Evolutionary conservation across 1,284 basidiomycete species (phyloP), one percentile per base, ranked within the genome.

Genomic region (Fomes fomentarius): DNA sequence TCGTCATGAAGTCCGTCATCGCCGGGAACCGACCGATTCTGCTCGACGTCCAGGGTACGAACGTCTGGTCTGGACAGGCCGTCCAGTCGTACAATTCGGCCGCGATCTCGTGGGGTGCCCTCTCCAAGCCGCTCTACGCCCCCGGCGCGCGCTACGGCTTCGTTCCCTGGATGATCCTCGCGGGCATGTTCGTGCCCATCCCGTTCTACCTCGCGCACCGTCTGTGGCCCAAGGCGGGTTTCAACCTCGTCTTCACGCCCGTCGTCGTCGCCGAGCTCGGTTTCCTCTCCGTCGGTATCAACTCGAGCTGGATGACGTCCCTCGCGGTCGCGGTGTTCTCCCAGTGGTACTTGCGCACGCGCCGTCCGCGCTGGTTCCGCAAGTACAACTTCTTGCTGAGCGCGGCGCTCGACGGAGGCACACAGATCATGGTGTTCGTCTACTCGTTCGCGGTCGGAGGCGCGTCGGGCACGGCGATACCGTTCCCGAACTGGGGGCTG

Each of bases 81-180:
- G 62, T 67, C 15, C 71, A 71, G 58, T 65, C 65, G 40, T 72
- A 70, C 76, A 83, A 72, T 76, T 71, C 70, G 74, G 82, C 71
- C 75, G 58, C 87, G 1, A 72, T 93, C 56, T 77, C 93, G 58
- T 94, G 89, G 86, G 91, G 92, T 58, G 89, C 83, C 14, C 82
- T 94, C 56, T 88, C 63, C 69, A 47, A 82, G 87, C 51, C 56
- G 39, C 67, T 93, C 30, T 94, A 94, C 76, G 83, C 84, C 55
- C 66, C 76, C 3, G 89, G 85, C 30, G 71, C 77, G 33, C 74
- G 75, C 55, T 84, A 87, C 74, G 74, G 80, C 60, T 75, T 81
- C 14, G 67, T 87, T n/a, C 65, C 86, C 38, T 91, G 74, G 76
- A 62, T 65, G 70, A 76, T 83, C 57, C 60, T 79, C 47, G 73